Evolutionary conservation across 345 rosid genomes (phyloP).

Genomic region (Eucalyptus grandis): DNA sequence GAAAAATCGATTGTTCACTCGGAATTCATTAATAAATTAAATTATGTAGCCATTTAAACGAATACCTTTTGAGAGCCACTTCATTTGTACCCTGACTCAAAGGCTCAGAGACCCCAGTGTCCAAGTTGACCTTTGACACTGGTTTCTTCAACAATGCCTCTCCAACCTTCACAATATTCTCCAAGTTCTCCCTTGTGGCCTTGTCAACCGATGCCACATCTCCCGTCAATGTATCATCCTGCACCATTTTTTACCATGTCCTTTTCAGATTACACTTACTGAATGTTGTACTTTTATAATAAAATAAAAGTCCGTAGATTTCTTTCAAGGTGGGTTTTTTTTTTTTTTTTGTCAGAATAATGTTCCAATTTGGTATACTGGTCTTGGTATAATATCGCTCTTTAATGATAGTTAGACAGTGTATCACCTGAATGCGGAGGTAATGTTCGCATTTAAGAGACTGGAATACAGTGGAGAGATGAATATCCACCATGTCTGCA

Average conservation of each 20-base stretch:
- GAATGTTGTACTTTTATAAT: neutral
- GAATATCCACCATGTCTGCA: conserved; percentile 21
- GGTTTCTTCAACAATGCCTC: conserved; percentile 36
- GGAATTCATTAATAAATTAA: neutral
- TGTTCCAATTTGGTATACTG: neutral
- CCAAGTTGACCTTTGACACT: conserved; percentile 35
- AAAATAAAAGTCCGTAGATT: neutral
- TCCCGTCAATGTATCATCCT: conserved; percentile 39
- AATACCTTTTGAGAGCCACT: conserved; percentile 27
- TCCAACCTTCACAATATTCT: conserved; percentile 29
- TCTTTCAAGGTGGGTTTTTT: neutral
- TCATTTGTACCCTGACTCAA: conserved; percentile 13
- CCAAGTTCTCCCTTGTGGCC: conserved; percentile 37
- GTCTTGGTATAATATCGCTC: neutral
- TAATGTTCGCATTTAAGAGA: conserved; percentile 26
- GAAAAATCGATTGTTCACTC: neutral
- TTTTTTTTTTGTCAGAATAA: neutral
- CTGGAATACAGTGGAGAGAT: conserved; percentile 18
- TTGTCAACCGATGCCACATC: conserved; percentile 31
- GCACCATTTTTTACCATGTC: neutral
- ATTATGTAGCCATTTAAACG: neutral
- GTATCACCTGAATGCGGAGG: conserved; percentile 34
- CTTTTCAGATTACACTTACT: neutral
- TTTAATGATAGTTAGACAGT: neutral
- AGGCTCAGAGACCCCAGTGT: conserved; percentile 20